phyloP scores from a whole-genome alignment of 31 red algal genomes.

The Odonthalia washingtoniensis region DNA sequence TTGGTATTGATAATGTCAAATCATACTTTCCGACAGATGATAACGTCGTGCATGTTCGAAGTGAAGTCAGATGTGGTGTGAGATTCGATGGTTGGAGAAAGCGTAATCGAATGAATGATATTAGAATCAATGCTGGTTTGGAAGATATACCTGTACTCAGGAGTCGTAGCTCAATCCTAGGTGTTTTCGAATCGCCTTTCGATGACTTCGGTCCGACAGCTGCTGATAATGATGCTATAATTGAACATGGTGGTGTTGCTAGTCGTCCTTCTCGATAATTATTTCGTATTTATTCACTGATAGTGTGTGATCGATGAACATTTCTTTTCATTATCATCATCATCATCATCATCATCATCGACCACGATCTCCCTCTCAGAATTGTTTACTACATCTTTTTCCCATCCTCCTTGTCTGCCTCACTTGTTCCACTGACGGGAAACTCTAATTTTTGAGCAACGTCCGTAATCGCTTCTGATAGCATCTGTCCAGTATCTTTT shows the following conservation, averaged over 20 bases:
- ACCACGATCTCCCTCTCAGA: background rate
- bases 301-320: slow-evolving; percentile 46
- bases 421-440: too few species aligned
- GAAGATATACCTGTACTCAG: slow-evolving; percentile 49
- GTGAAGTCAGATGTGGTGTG: slow-evolving; percentile 7
- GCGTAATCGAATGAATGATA: slow-evolving; percentile 38
- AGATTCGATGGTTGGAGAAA: slow-evolving; percentile 49
- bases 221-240: slow-evolving; percentile 62
- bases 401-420: too few species aligned
- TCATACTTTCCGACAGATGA: slow-evolving; percentile 63
- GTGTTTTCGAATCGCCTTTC: slow-evolving; percentile 62
- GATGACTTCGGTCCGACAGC: slow-evolving; percentile 63
- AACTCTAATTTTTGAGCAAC: too few species aligned
- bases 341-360: too few species aligned
- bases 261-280: slow-evolving; percentile 59
- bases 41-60: slow-evolving; percentile 56
- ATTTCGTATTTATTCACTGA: too few species aligned
- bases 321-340: slow-evolving; percentile 59
- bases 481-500: slow-evolving; percentile 61
- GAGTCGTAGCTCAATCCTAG: slow-evolving; percentile 42
- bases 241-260: slow-evolving; percentile 40
- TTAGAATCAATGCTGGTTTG: slow-evolving; percentile 22
- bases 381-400: slow-evolving; percentile 68
- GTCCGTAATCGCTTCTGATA: slow-evolving; percentile 61
- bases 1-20: slow-evolving; percentile 47